Base-by-base conservation (phyloP, 176 grass and related monocot genomes). In the Typha latifolia region DNA sequence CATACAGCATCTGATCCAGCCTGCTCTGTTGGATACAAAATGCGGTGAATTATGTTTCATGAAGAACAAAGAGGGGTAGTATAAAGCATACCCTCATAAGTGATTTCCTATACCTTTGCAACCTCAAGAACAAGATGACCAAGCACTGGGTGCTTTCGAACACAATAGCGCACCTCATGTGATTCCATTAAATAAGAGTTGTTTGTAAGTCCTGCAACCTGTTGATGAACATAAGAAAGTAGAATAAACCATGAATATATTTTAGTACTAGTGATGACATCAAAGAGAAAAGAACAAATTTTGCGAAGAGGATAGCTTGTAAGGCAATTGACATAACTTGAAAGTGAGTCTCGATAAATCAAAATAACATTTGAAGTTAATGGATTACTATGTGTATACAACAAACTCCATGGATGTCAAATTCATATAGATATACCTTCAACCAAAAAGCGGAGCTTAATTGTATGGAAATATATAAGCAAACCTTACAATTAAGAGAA, bases 201-300 rank as follows among this genome's bases (percentile, higher is more conserved):
- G 74, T 99, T 94, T 48, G 89, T 99, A 74, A 99, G 55, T 61
- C 95, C 95, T 59, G 95, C 81, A 61, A 99, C 75, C 95, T 99
- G 77, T 68, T 31, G 19, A 67, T 59, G 14, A 14, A 66, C 37
- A 66, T 23, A 21, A 29, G 16, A 16, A 22, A 59, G n/a, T 59
- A 59, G 18, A 16, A 59, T 4, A 59, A 21, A 19, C 16, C 16
- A 59, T 16, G 16, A 59, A 21, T 59, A 21, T 59, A 59, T 22
- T 59, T 59, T 9, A 55, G 5, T 29, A 55, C 51, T 14, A 55
- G 51, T 18, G 51, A 55, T 16, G 27, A 29, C 27, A 29, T 29
- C 27, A 16, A 55, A n/a, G 51, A 16, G 51, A 55, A 16, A 14
- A 55, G 14, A 55, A 16, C 51, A 14, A n/a, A 55, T 5, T 55